Evolutionary conservation across 75 land plant genomes (phyloP).

Genomic region (Larix kaempferi): DNA sequence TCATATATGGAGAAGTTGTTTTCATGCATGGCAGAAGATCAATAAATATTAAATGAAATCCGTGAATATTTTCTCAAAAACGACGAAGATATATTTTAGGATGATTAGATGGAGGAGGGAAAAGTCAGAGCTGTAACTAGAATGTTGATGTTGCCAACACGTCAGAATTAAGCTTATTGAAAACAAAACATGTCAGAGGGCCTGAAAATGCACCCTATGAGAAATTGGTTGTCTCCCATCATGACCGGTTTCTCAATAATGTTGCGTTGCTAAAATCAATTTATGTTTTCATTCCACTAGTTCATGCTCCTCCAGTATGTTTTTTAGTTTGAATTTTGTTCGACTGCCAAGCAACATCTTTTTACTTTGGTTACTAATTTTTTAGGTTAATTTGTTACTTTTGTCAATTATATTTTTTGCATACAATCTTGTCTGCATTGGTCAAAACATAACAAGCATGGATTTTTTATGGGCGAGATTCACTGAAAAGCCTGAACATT

Average conservation of each 20-base stretch:
- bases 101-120: conserved; percentile 28
- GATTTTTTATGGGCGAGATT: too few species aligned
- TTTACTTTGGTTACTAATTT: neutral
- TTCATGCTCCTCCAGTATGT: conserved; percentile 86
- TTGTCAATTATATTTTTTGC: too few species aligned
- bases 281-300: conserved; percentile 78
- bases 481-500: too few species aligned
- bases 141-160: conserved; percentile 69
- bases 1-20: conserved; percentile 64
- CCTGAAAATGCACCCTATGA: conserved; percentile 54
- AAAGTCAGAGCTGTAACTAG: conserved; percentile 72
- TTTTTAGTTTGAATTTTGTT: too few species aligned
- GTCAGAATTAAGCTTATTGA: conserved; percentile 34
- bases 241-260: conserved; percentile 68
- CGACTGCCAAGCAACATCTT: too few species aligned
- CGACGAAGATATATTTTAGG: conserved; percentile 18
- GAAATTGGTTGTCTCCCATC: conserved; percentile 56
- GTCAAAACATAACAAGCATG: too few species aligned
- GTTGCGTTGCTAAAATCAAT: conserved; percentile 57
- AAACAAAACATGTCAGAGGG: conserved; percentile 42
- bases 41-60: conserved; percentile 39
- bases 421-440: too few species aligned
- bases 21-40: conserved; percentile 45
- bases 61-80: conserved; percentile 38
- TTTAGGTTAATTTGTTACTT: too few species aligned